Base-by-base conservation (phyloP, 140 eudicot genomes). In the Ambrosia hybrid region DNA sequence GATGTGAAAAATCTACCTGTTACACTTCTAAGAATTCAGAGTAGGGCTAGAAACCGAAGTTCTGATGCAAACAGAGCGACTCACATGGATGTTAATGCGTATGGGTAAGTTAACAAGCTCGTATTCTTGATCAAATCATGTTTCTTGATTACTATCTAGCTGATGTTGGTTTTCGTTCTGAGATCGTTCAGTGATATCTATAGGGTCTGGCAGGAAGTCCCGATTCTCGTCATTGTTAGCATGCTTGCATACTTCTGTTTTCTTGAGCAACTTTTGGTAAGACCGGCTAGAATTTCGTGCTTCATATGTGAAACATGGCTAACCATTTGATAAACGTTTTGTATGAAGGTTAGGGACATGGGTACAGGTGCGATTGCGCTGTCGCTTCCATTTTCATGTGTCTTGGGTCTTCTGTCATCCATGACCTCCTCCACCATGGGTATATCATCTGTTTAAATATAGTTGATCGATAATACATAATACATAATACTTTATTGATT, bases 151-250 rank as follows among this genome's bases (percentile, higher is more conserved):
- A 36, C 4, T 7, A 7, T 51, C 67, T 6, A 57, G 10, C 43
- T 75, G 67, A 74, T 67, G 51, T 73, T 45, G 16, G 38, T 76
- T 68, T 49, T 77, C 37, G 66, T 60, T 67, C 72, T 71, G 53
- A 57, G 48, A 60, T 51, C 7, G 52, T 34, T 49, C 75, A 76
- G 80, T 72, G 86, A 79, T 48, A 52, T 78, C 57, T 84, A 76
- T 86, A 90, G 99, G 85, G 90, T 91, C 70, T 94, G 96, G 96
- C 96, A 94, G 73, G 99, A 90, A 77, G 88, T 86, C 37, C 99
- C 97, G 7, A 75, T 94, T 68, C 89, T 94, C 59, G 95, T 90
- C 74, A 85, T 94, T 58, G 89, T 90, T 75, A 83, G 97, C 82
- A 83, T 90, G 90, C 97, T 94, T 52, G 90, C 89, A 15, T 90